These are phyloP conservation scores for Nannochloropsis gaditana DNA, from an alignment of 108 stramenopile genomes.

Conservation along the genomic window DNA sequence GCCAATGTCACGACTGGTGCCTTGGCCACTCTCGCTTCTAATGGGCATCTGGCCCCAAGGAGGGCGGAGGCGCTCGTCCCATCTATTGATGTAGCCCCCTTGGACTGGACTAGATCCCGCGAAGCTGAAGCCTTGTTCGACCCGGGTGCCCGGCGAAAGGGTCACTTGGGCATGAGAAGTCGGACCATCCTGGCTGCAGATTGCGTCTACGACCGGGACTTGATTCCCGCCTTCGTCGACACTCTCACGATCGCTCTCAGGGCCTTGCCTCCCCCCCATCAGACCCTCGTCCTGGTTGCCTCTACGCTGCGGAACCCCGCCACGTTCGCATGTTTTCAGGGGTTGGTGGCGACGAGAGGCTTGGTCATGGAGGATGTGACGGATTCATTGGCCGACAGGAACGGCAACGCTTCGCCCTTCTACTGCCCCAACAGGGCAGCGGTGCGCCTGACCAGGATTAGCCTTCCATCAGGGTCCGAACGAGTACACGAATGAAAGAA, in stretches of 20 bases:
- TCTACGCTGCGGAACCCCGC: background rate
- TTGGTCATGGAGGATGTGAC: background rate
- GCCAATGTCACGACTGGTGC: background rate
- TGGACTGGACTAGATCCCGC: background rate
- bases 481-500: too few species aligned
- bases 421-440: background rate
- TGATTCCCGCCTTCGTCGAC: slow-evolving; percentile 8
- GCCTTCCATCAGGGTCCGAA: background rate
- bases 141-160: background rate
- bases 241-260: background rate
- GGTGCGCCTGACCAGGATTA: background rate
- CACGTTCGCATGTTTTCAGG: background rate
- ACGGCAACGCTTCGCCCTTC: background rate
- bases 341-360: background rate
- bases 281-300: background rate
- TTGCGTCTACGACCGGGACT: background rate
- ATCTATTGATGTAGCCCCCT: background rate
- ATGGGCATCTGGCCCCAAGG: background rate
- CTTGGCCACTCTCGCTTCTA: background rate
- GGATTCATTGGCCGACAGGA: background rate
- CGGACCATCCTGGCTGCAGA: background rate
- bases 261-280: background rate
- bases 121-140: background rate
- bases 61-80: background rate
- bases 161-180: background rate